Percentiles rank a stretch among this genome's conserved stretches.
Evolutionary conservation across 306 rosid species (phyloP).

Genomic region (Hippophae rhamnoides): DNA sequence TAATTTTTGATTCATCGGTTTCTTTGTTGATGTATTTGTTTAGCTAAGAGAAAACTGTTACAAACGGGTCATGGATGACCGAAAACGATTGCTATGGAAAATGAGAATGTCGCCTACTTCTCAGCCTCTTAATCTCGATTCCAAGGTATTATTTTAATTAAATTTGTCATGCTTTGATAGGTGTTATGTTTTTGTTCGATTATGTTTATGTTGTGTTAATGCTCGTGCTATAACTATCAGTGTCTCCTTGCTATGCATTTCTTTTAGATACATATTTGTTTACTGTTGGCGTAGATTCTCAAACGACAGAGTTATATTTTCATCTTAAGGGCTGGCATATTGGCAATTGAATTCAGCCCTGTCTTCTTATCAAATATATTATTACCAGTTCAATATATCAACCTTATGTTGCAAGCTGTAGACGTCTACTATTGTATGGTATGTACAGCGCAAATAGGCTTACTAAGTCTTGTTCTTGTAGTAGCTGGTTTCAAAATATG

Average conservation of each 20-base stretch:
- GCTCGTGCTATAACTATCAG: not conserved
- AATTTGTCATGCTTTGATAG: not conserved
- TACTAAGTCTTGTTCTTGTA: too few species aligned
- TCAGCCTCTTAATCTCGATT: conserved; percentile 19
- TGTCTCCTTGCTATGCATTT: not conserved
- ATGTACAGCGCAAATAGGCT: too few species aligned
- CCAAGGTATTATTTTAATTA: conserved; percentile 24
- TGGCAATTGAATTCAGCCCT: not conserved
- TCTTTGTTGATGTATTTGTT: not conserved
- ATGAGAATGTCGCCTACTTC: conserved; percentile 31
- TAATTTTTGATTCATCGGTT: not conserved
- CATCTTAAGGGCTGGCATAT: not conserved
- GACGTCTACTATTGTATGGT: too few species aligned
- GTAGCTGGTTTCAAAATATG: too few species aligned
- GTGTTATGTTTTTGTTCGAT: not conserved
- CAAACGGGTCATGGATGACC: conserved; percentile 59
- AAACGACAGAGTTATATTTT: too few species aligned
- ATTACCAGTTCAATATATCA: too few species aligned
- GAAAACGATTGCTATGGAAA: conserved; percentile 75
- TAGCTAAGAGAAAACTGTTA: conserved; percentile 73
- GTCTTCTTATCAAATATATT: too few species aligned
- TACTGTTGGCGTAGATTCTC: not conserved
- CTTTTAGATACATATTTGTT: not conserved
- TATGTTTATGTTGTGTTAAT: not conserved
- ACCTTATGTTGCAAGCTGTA: too few species aligned